Evolutionary conservation across 805 yeast species (phyloP).

Genomic region (Komagataella populi): DNA sequence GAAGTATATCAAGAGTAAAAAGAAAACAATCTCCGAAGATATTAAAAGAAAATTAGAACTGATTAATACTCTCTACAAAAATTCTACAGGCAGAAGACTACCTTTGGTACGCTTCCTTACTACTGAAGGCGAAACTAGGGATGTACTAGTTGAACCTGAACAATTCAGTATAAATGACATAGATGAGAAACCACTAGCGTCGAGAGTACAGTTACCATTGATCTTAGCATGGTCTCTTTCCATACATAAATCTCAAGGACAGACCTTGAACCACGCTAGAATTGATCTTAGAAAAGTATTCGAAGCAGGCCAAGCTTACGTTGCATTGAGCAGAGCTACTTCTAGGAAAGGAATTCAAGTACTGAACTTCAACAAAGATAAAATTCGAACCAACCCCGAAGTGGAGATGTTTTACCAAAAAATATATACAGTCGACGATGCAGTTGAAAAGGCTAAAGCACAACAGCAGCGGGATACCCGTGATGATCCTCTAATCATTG

Average conservation of each 20-base stretch:
- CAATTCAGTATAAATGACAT: conserved; percentile 73
- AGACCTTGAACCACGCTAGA: conserved; percentile 56
- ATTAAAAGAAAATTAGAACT: conserved; percentile 33
- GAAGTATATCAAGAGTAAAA: conserved; percentile 2
- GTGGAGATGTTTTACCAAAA: conserved; percentile 59
- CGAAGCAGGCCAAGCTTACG: conserved; percentile 78
- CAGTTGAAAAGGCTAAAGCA: conserved; percentile 12
- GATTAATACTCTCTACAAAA: conserved; percentile 24
- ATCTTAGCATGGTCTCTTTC: conserved; percentile 74
- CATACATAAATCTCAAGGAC: conserved; percentile 80
- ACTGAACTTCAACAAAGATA: conserved; percentile 47
- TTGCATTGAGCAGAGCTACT: conserved; percentile 70
- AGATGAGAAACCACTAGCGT: conserved; percentile 48
- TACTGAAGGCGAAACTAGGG: conserved; percentile 59
- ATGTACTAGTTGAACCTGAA: conserved; percentile 73
- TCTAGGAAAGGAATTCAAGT: conserved; percentile 76
- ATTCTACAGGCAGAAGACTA: conserved; percentile 32
- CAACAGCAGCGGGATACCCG: neutral
- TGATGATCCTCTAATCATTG: neutral
- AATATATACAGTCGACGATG: conserved; percentile 23
- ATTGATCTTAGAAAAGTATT: conserved; percentile 56
- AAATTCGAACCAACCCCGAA: conserved; percentile 55
- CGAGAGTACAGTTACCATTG: conserved; percentile 59
- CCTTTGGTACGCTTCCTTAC: conserved; percentile 73
- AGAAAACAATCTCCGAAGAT: conserved; percentile 12